phyloP scores from a whole-genome alignment of 495 filamentous ascomycete genomes.

The Podospora pseudopauciseta region DNA sequence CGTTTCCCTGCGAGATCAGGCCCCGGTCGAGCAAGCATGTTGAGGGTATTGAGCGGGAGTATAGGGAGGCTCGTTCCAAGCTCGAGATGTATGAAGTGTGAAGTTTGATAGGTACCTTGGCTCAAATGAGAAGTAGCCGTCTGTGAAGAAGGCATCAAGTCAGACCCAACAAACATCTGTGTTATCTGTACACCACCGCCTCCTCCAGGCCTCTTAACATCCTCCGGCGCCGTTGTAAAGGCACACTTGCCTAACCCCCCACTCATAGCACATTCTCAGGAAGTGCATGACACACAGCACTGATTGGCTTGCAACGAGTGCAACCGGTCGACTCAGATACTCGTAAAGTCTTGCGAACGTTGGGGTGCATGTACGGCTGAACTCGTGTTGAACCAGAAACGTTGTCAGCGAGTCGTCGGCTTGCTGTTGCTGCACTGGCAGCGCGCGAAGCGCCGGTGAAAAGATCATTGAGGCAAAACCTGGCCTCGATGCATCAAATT shows the following conservation, averaged over 20 bases:
- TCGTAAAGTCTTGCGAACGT: neutral
- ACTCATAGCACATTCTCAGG: neutral
- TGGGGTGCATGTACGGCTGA: too few species aligned
- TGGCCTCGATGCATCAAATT: too few species aligned
- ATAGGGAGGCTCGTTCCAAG: constrained; percentile 24
- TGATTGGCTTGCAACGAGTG: neutral
- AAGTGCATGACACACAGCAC: neutral
- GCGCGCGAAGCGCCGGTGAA: too few species aligned
- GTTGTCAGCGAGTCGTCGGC: too few species aligned
- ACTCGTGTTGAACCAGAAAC: too few species aligned
- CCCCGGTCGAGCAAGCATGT: constrained; percentile 35
- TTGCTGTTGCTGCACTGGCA: too few species aligned
- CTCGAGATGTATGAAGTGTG: constrained; percentile 33
- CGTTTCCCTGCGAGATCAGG: constrained; percentile 44
- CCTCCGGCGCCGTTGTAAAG: neutral
- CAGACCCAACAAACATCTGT: too few species aligned
- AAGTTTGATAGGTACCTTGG: neutral
- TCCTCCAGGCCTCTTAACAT: neutral
- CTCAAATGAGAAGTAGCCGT: too few species aligned
- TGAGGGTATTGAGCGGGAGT: constrained; percentile 33
- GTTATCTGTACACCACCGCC: neutral
- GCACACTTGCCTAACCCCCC: neutral
- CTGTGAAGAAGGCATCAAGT: too few species aligned
- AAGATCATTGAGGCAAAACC: too few species aligned
- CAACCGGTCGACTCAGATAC: too few species aligned